phyloP scores from a whole-genome alignment of 2,329 filamentous ascomycete genomes.

The Blastomyces percursus region DNA sequence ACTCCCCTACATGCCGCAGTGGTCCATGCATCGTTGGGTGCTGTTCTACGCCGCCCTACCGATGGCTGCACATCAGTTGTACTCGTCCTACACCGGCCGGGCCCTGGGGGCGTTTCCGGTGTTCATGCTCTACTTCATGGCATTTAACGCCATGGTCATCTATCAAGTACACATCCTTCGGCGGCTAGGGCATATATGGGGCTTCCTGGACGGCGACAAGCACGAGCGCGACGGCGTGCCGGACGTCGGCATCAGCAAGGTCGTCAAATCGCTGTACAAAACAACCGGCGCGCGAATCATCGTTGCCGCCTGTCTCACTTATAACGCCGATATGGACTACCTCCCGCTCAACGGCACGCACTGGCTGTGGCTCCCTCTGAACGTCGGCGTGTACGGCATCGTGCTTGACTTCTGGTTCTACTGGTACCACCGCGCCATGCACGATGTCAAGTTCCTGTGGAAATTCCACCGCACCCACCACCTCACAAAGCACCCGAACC shows the following conservation, averaged over 20 bases:
- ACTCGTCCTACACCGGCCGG: conserved; percentile 21
- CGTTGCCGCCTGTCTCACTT: conserved; percentile 27
- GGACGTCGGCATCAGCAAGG: conserved; percentile 29
- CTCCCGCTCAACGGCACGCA: conserved; percentile 14
- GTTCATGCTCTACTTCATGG: conserved; percentile 29
- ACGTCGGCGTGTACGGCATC: conserved; percentile 33
- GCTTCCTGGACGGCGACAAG: conserved; percentile 37
- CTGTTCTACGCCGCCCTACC: conserved; percentile 30
- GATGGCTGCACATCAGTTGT: conserved; percentile 30
- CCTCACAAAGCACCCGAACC: conserved; percentile 37
- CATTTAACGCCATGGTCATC: conserved; percentile 35
- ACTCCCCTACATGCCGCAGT: conserved; percentile 31
- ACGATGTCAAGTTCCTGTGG: conserved; percentile 33
- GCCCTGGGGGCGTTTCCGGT: conserved; percentile 23
- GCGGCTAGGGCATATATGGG: conserved; percentile 28
- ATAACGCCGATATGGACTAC: conserved; percentile 18
- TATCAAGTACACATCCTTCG: conserved; percentile 32
- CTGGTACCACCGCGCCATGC: conserved; percentile 36
- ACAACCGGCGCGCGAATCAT: conserved; percentile 26
- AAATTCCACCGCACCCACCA: conserved; percentile 38
- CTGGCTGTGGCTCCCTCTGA: conserved; percentile 30
- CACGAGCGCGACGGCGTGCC: conserved; percentile 36
- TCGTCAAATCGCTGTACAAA: conserved; percentile 24
- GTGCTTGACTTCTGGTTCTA: conserved; percentile 40
- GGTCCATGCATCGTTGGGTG: conserved; percentile 32